Evolutionary conservation across 768 basidiomycete species (phyloP).

Genomic region (Dioszegia aurantiaca): DNA sequence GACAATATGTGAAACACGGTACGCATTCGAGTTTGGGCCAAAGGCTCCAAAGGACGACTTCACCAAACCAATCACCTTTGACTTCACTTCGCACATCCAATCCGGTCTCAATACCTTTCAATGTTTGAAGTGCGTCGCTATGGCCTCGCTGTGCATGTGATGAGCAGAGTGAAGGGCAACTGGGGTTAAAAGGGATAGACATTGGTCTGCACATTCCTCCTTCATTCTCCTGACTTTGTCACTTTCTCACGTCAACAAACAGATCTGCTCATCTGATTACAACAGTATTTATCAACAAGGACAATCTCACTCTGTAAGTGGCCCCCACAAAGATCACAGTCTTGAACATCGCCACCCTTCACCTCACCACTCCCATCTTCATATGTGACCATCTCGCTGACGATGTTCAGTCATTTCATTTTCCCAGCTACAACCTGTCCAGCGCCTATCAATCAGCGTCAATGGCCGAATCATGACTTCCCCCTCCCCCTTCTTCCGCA

Average conservation of each 20-base stretch:
- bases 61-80: neutral
- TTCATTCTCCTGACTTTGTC: neutral
- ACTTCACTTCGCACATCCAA: constrained; percentile 12
- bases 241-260: constrained; percentile 1
- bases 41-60: constrained; percentile 2
- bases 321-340: no score
- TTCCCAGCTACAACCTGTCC: neutral
- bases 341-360: no score
- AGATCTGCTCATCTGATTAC: constrained; percentile 2
- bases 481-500: constrained; percentile 10
- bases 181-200: neutral
- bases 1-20: no score
- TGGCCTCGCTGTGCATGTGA: neutral
- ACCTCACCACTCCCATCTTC: no score
- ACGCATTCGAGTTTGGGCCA: neutral
- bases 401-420: neutral
- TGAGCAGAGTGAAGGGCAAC: neutral
- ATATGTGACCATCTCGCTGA: neutral
- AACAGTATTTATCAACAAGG: no score
- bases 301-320: no score
- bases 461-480: constrained; percentile 11
- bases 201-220: neutral
- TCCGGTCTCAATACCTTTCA: neutral
- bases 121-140: neutral
- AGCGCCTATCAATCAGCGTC: neutral